Percentiles rank a stretch among this genome's conserved stretches.
phyloP scores from a whole-genome alignment of 139 green algal species.

The Chlamydomonas schloesseri region DNA sequence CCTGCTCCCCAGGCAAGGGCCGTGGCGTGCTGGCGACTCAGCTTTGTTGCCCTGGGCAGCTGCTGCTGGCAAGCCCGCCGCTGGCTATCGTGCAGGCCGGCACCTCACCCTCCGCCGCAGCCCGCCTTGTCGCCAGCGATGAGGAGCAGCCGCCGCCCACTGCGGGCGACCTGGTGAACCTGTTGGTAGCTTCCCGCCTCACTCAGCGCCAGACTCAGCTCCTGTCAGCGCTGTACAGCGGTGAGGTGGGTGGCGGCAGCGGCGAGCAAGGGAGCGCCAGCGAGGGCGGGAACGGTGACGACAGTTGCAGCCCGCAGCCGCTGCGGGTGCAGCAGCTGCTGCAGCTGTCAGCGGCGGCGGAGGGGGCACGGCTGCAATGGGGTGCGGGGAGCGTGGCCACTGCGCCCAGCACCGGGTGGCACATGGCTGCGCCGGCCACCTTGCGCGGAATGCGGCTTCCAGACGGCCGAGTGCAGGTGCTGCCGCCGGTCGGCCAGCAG shows the following conservation, averaged over 20 bases:
- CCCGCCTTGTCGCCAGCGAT: background rate
- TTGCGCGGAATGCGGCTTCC: too few relatives aligned
- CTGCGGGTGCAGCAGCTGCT: too few relatives aligned
- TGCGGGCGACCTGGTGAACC: background rate
- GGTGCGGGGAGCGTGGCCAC: too few relatives aligned
- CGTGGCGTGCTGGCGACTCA: background rate
- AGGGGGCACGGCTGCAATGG: too few relatives aligned
- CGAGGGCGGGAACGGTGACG: background rate
- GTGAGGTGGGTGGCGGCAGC: background rate
- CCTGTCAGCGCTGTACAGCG: background rate
- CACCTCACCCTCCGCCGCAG: background rate
- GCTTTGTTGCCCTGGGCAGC: background rate
- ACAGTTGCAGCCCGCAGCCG: background rate
- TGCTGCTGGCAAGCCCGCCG: background rate
- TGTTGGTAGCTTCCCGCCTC: background rate
- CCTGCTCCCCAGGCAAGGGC: slow-evolving; percentile 10
- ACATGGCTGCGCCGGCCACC: too few relatives aligned
- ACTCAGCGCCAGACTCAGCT: background rate
- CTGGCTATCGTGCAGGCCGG: background rate
- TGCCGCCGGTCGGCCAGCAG: background rate
- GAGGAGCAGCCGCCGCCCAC: too few relatives aligned
- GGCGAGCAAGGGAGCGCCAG: background rate
- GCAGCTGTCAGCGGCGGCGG: too few relatives aligned
- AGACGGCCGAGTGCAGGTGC: too few relatives aligned
- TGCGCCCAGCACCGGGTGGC: too few relatives aligned